Percentiles rank a stretch among this genome's conserved stretches.
These are phyloP conservation scores for Drechslerella dactyloides DNA, from an alignment of 2,329 filamentous ascomycete genomes.

Conservation along the genomic window DNA sequence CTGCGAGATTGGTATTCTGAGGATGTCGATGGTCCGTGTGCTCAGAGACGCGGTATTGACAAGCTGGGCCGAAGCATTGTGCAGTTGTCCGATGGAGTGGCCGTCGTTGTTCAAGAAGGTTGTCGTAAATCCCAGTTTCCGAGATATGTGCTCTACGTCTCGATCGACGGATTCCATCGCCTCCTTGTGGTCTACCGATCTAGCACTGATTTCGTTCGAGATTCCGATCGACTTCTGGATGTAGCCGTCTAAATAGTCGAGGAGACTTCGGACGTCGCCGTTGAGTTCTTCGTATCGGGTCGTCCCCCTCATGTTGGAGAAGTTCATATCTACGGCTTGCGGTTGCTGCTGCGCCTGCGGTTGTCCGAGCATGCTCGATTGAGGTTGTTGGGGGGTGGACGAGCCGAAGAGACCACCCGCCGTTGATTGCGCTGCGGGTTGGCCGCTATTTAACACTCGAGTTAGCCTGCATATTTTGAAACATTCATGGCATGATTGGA, in stretches of 20 bases:
- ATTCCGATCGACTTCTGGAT: slow-evolving; percentile 81
- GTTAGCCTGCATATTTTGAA: slow-evolving; percentile 1
- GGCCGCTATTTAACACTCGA: not conserved
- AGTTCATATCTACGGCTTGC: slow-evolving; percentile 65
- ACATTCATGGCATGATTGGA: not conserved
- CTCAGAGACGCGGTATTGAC: slow-evolving; percentile 53
- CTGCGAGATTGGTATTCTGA: slow-evolving; percentile 53
- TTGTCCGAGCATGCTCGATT: slow-evolving; percentile 35
- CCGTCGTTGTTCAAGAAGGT: slow-evolving; percentile 54
- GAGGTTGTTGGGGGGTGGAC: slow-evolving; percentile 29
- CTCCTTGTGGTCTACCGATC: slow-evolving; percentile 68
- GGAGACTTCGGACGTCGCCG: slow-evolving; percentile 77
- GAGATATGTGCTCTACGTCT: slow-evolving; percentile 69
- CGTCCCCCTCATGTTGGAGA: slow-evolving; percentile 78
- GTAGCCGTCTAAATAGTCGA: slow-evolving; percentile 77
- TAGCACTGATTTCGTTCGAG: slow-evolving; percentile 76
- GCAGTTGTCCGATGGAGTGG: slow-evolving; percentile 51
- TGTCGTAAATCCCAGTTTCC: slow-evolving; percentile 54
- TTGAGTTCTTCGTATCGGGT: slow-evolving; percentile 91
- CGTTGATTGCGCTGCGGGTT: slow-evolving; percentile 32
- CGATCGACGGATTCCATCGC: slow-evolving; percentile 70
- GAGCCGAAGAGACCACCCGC: slow-evolving; percentile 49
- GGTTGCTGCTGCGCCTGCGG: slow-evolving; percentile 26
- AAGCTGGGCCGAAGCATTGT: slow-evolving; percentile 52
- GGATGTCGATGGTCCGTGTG: slow-evolving; percentile 54